Conservation (phyloP, 2,329 filamentous ascomycete genomes). For the Phaeosphaeriaceae sp. region DNA sequence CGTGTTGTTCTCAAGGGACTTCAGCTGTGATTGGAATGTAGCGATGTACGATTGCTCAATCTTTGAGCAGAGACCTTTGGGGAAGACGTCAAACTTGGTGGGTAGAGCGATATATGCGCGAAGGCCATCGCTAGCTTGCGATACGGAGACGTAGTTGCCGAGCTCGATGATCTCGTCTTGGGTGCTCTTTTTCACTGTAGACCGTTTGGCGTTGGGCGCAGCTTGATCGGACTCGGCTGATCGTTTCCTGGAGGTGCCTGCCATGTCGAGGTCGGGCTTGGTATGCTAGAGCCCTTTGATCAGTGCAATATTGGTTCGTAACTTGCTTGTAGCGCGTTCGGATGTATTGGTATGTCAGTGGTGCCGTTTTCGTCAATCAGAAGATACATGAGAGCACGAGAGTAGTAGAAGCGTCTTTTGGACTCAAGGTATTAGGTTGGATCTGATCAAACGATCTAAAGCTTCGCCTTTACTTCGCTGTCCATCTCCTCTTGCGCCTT, state of each 20-base stretch:
- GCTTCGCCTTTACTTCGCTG: constrained; percentile 49
- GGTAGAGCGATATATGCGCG: background rate
- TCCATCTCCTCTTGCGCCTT: constrained; percentile 51
- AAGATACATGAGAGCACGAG: background rate
- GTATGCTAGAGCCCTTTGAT: background rate
- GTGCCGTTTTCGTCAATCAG: background rate
- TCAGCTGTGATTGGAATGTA: background rate
- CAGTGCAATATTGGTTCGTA: background rate
- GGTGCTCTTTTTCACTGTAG: no score
- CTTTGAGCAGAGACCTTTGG: background rate
- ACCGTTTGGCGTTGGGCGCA: background rate
- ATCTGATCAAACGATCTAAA: constrained; percentile 36
- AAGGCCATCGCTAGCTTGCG: background rate
- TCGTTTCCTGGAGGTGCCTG: background rate
- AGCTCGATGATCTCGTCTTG: background rate
- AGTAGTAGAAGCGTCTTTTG: background rate
- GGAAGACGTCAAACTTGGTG: constrained; percentile 1
- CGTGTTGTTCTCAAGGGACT: background rate
- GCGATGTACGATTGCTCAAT: background rate
- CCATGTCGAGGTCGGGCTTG: background rate
- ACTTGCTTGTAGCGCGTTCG: background rate
- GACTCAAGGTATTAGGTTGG: background rate
- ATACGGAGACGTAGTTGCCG: background rate
- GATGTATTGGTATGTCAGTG: background rate
- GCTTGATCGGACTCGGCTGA: no score